phyloP scores from a whole-genome alignment of 1,284 basidiomycete genomes.

The Puccinia triticina region DNA sequence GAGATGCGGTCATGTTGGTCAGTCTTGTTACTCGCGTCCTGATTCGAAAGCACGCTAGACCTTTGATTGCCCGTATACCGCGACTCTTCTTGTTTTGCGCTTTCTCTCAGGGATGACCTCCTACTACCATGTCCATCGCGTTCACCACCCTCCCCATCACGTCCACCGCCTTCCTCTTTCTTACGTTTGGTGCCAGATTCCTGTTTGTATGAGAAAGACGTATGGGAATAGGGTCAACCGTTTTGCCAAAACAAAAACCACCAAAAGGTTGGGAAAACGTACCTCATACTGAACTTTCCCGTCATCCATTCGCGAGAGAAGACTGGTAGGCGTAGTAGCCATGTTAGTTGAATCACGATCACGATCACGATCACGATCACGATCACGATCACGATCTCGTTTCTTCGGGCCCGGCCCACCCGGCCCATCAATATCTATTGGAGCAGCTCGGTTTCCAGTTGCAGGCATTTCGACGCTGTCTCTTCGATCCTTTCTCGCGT shows the following conservation, averaged over 20 bases:
- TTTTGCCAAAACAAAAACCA: background rate
- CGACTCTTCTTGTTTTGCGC: constrained; percentile 23
- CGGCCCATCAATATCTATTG: constrained; percentile 25
- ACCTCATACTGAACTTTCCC: constrained; percentile 14
- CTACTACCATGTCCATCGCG: constrained; percentile 7
- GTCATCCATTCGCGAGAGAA: constrained; percentile 45
- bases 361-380: too few relatives aligned
- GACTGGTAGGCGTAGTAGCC: constrained; percentile 25
- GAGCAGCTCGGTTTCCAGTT: background rate
- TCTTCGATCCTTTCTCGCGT: constrained; percentile 44
- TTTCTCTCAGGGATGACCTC: constrained; percentile 27
- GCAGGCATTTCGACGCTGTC: background rate
- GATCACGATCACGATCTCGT: constrained; percentile 29
- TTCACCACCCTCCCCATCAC: background rate
- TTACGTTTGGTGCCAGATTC: constrained; percentile 26
- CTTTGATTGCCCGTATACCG: constrained; percentile 1
- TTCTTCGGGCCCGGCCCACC: constrained; percentile 17
- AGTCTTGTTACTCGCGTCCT: constrained; percentile 7
- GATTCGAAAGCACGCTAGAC: background rate
- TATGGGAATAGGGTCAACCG: background rate
- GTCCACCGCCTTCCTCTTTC: background rate
- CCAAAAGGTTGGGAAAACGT: constrained; percentile 1
- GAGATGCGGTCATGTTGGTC: constrained; percentile 15
- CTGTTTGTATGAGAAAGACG: background rate
- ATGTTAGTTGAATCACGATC: constrained; percentile 23